Evolutionary conservation across 2,329 filamentous ascomycete genomes (phyloP), one percentile per base, ranked within the genome.

Genomic region (Aspergillus pseudonomiae): DNA sequence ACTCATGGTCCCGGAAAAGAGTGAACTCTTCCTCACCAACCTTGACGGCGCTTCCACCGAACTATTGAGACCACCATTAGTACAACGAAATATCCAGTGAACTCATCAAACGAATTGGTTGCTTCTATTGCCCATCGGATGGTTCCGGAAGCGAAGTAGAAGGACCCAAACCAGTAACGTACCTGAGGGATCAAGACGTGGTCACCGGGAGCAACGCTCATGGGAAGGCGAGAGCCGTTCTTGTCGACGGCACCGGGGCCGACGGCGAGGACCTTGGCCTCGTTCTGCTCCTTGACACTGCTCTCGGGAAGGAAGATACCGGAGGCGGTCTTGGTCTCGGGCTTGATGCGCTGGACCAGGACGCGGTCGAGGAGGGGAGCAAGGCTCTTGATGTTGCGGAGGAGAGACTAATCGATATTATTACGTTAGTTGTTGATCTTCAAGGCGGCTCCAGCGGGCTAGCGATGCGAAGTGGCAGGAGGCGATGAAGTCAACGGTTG

Each of bases 291-390:
- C 88, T 99, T 97, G 78, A 98, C 93, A 76, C 91, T 92, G 67
- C 90, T 94, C 85, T 99, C 95, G 73, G 95, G 95, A 70, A 99
- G 91, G 87, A 96, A 97, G 86, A 99, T 97, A 76, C 95, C 95
- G 76, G 90, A 90, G 74, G 95, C 93, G 57, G 95, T 99, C 88
- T 97, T 97, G 78, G 93, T 82, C 84, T 98, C 94, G 76, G 94
- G 92, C 86, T 98, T 98, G 84, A 97, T 84, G 82, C 95, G 93
- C 89, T 99, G 95, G 73, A 99, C 93, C 69, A 99, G 91, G 73
- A 99, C 93, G 75, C 95, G 94, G 89, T 99, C 95, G 82, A 99
- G 90, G 72, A 99, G 94, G 68, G 95, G 95, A 65, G 90, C 91
- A 75, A 99, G 94, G 76, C 90, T 89, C 84, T 94, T 95, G 88